Evolutionary conservation across 2,329 filamentous ascomycete genomes (phyloP), one percentile per base, ranked within the genome.

Genomic region (Ophiosphaerella herpotricha): DNA sequence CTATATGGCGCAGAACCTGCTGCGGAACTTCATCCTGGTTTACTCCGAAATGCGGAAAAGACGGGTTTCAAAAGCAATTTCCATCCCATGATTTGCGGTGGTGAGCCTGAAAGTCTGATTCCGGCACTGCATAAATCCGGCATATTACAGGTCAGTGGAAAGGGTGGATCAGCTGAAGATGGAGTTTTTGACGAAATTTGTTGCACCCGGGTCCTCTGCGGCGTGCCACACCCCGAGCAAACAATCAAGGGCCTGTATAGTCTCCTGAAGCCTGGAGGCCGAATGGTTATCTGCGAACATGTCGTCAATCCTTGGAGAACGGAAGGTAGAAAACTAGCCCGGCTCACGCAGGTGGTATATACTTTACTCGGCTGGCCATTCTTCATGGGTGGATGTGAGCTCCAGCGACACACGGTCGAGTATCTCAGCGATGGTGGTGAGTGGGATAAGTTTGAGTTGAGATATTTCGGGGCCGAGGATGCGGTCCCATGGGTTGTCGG

Each of bases 1-100:
- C 76, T 84, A 37, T 84, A 83, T 54, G 82, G 80, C 38, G 75
- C 80, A 1, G 82, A 85, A 59, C 82, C 82, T 0, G 79, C 78
- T 35, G 49, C 60, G 4, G 72, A 74, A 0, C 68, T 85, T 1
- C 82, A 84, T 50, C 54, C 59, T 0, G 68, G 74, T 2, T 68
- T 85, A 4, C 61, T 72, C 16, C 54, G 57, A 4, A 75, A 75
- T n/a, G 74, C 78, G 4, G 51, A 66, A 3, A 64, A 72, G 12
- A 61, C 70, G 8, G 78, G 77, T 0, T 67, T 83, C 1, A 64
- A 61, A 0, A 74, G 67, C 1, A 80, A 77, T 42, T 85, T 84
- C 56, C 74, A 75, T 41, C 74, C 82, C 18, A 57, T 85, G 11
- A 64, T 73, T 1, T 78, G 76, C 37, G 76, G 79, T 2, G 80